Conservation (phyloP, 805 yeast genomes). For the Myxozyma kluyveri region DNA sequence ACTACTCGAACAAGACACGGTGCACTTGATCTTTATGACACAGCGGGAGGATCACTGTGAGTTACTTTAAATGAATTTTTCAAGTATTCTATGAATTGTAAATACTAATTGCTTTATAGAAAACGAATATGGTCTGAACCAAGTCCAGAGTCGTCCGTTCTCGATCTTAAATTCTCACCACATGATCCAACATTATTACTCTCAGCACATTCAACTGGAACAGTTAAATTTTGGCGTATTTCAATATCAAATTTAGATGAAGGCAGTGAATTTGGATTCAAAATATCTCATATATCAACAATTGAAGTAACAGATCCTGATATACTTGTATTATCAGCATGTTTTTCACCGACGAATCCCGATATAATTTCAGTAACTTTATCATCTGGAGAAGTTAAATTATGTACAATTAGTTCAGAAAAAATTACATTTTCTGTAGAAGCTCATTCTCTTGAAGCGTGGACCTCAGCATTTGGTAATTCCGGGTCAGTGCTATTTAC, state of each 20-base stretch:
- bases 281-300: not conserved
- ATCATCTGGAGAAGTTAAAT: constrained; percentile 60
- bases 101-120: constrained; percentile 8
- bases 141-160: constrained; percentile 48
- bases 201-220: constrained; percentile 81
- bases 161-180: constrained; percentile 73
- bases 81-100: no score
- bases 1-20: constrained; percentile 64
- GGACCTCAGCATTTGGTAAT: constrained; percentile 75
- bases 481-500: constrained; percentile 49
- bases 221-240: constrained; percentile 60
- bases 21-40: constrained; percentile 47
- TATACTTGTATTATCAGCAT: constrained; percentile 51
- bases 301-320: constrained; percentile 6
- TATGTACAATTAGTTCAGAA: constrained; percentile 23
- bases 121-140: constrained; percentile 12
- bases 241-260: constrained; percentile 1
- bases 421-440: not conserved
- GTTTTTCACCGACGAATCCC: constrained; percentile 49
- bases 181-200: constrained; percentile 48
- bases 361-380: constrained; percentile 53
- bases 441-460: constrained; percentile 72
- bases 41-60: constrained; percentile 21
- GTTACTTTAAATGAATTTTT: not conserved
- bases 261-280: no score